These are phyloP conservation scores for Leishmania aethiopica DNA, from an alignment of 208 protist species.

Conservation along the genomic window DNA sequence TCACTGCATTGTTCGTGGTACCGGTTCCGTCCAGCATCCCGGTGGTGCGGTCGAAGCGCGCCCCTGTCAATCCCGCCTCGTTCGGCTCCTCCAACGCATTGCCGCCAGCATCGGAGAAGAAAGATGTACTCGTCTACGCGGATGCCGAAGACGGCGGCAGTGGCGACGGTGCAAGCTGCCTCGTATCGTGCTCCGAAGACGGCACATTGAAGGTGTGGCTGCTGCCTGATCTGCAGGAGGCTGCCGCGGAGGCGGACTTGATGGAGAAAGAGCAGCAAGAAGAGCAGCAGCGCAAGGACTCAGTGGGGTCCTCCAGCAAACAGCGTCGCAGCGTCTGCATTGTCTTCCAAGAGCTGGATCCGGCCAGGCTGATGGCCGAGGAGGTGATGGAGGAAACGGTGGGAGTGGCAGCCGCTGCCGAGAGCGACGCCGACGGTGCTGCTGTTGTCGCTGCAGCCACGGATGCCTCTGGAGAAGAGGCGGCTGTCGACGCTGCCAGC, in stretches of 20 bases:
- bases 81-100: not conserved
- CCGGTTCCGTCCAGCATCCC: conserved; percentile 23
- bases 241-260: conserved; percentile 36
- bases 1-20: conserved; percentile 49
- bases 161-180: conserved; percentile 14
- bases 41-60: conserved; percentile 21
- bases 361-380: conserved; percentile 3
- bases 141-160: conserved; percentile 24
- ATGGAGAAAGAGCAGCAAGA: conserved; percentile 42
- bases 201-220: conserved; percentile 69
- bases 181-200: conserved; percentile 69
- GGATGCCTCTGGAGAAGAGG: conserved; percentile 8
- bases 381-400: conserved; percentile 20
- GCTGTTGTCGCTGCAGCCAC: not conserved
- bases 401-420: not conserved
- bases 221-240: conserved; percentile 61
- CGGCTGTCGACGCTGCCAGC: not conserved
- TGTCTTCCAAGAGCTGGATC: conserved; percentile 47
- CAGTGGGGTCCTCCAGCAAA: conserved; percentile 3
- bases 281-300: conserved; percentile 27
- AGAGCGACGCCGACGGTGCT: conserved; percentile 2
- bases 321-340: conserved; percentile 37
- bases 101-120: conserved; percentile 18
- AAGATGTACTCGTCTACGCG: conserved; percentile 44
- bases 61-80: not conserved